Percentiles rank a stretch among this genome's conserved stretches.
These are phyloP conservation scores for Taphrina betulina DNA, from an alignment of 1,139 yeast genomes.

Conservation along the genomic window DNA sequence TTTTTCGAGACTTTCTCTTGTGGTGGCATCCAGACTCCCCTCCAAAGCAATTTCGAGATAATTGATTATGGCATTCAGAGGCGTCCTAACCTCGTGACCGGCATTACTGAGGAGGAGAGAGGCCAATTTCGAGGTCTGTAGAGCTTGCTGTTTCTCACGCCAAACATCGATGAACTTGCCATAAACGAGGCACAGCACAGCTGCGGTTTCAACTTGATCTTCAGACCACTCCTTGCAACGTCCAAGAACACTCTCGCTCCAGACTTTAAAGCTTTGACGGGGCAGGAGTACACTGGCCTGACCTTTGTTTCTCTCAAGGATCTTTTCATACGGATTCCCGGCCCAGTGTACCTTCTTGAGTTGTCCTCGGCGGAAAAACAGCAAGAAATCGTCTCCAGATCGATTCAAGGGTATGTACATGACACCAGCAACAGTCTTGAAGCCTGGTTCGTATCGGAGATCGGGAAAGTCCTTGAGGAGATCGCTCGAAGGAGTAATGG, in stretches of 20 bases:
- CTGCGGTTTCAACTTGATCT: conserved; percentile 31
- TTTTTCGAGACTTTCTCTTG: conserved; percentile 17
- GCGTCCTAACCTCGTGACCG: conserved; percentile 90
- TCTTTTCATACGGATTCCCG: conserved; percentile 32
- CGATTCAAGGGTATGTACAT: conserved; percentile 25
- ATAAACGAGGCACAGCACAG: conserved; percentile 28
- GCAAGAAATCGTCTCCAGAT: conserved; percentile 28
- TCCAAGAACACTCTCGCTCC: conserved; percentile 32
- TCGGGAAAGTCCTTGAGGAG: conserved; percentile 29
- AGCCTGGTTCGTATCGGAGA: conserved; percentile 18
- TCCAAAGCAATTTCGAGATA: conserved; percentile 32
- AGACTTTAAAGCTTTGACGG: conserved; percentile 31
- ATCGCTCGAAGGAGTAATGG: conserved; percentile 24
- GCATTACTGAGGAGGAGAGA: conserved; percentile 70
- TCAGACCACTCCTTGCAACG: conserved; percentile 30
- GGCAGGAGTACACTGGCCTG: conserved; percentile 15
- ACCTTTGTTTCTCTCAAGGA: conserved; percentile 19
- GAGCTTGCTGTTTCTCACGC: conserved; percentile 28
- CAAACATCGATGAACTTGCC: conserved; percentile 32
- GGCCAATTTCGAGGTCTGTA: conserved; percentile 26
- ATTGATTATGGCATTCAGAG: conserved; percentile 78
- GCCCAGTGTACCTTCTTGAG: conserved; percentile 32
- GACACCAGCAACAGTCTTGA: conserved; percentile 30
- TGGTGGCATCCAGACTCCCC: conserved; percentile 15
- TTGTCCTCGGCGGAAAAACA: conserved; percentile 30